These are phyloP conservation scores for Trametes punicea DNA, from an alignment of 768 basidiomycete species.

Conservation along the genomic window DNA sequence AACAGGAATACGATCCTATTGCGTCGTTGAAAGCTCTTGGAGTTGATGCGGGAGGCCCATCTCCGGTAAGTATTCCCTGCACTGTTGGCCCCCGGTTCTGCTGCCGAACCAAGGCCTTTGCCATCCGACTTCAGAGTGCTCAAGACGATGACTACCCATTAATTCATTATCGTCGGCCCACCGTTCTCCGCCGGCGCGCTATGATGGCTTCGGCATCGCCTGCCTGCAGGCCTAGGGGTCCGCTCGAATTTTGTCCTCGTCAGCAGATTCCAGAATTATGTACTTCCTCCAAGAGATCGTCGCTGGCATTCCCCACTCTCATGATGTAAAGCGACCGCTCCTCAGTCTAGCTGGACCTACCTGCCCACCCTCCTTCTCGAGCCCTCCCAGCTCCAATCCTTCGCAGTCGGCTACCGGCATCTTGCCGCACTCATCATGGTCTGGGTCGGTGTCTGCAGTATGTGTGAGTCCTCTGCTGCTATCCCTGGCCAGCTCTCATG, in stretches of 20 bases:
- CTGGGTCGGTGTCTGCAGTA: background rate
- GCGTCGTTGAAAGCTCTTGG: background rate
- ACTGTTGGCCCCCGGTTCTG: background rate
- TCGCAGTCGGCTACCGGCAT: slow-evolving; percentile 8
- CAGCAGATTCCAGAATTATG: slow-evolving; percentile 3
- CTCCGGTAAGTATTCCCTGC: slow-evolving; percentile 3
- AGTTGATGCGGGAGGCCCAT: background rate
- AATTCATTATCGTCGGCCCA: background rate
- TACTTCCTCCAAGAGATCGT: slow-evolving; percentile 7
- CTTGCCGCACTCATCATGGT: background rate
- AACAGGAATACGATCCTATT: background rate
- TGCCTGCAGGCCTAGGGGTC: background rate
- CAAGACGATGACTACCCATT: background rate
- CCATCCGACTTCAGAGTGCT: background rate
- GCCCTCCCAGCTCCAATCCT: background rate
- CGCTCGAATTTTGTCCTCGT: slow-evolving; percentile 6
- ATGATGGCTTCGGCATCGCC: background rate
- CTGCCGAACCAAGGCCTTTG: background rate
- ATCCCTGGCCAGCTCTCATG: background rate
- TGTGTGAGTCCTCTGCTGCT: slow-evolving; percentile 2
- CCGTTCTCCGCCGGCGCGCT: slow-evolving; percentile 9
- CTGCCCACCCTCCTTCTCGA: slow-evolving; percentile 3
- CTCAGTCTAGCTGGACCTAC: background rate
- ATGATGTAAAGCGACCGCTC: slow-evolving; percentile 10
- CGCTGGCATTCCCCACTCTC: background rate